Conservation (phyloP, 2,329 filamentous ascomycete species). For the Trichoderma sp. region DNA sequence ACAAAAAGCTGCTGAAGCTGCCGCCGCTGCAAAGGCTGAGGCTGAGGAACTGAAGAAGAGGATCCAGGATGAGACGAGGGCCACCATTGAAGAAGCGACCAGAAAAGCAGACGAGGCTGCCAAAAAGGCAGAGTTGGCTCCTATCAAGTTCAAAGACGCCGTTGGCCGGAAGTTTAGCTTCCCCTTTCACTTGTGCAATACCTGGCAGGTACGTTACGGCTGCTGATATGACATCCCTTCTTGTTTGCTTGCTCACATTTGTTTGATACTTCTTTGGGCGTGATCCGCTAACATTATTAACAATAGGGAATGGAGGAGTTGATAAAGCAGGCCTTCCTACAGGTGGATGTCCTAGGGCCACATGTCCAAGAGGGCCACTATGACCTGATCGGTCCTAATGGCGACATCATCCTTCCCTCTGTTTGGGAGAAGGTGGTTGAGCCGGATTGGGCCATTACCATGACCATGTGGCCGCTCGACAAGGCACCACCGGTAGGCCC, state of each 20-base stretch:
- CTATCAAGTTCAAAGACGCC: slow-evolving; percentile 88
- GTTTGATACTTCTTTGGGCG: too few species aligned
- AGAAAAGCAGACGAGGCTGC: slow-evolving; percentile 49
- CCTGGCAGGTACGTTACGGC: slow-evolving; percentile 66
- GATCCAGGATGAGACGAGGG: slow-evolving; percentile 54
- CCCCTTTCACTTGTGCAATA: slow-evolving; percentile 80
- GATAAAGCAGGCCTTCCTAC: slow-evolving; percentile 78
- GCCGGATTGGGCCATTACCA: slow-evolving; percentile 59
- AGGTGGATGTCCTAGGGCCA: slow-evolving; percentile 72
- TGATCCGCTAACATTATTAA: slow-evolving; percentile 13
- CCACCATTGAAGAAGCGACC: slow-evolving; percentile 46
- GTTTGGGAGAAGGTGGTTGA: slow-evolving; percentile 81
- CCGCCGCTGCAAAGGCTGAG: slow-evolving; percentile 49
- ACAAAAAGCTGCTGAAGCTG: slow-evolving; percentile 39
- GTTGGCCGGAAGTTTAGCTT: slow-evolving; percentile 91
- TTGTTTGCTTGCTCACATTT: neutral
- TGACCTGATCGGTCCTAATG: slow-evolving; percentile 74
- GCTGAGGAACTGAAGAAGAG: slow-evolving; percentile 61
- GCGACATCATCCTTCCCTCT: slow-evolving; percentile 74
- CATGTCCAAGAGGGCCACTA: slow-evolving; percentile 78
- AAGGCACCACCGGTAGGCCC: slow-evolving; percentile 33
- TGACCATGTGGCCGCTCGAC: slow-evolving; percentile 60
- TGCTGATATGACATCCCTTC: neutral
- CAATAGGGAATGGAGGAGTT: slow-evolving; percentile 78
- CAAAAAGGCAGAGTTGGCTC: slow-evolving; percentile 61